Evolutionary conservation across 2,329 filamentous ascomycete species (phyloP).

Genomic region (Hypoxylon rubiginosum): DNA sequence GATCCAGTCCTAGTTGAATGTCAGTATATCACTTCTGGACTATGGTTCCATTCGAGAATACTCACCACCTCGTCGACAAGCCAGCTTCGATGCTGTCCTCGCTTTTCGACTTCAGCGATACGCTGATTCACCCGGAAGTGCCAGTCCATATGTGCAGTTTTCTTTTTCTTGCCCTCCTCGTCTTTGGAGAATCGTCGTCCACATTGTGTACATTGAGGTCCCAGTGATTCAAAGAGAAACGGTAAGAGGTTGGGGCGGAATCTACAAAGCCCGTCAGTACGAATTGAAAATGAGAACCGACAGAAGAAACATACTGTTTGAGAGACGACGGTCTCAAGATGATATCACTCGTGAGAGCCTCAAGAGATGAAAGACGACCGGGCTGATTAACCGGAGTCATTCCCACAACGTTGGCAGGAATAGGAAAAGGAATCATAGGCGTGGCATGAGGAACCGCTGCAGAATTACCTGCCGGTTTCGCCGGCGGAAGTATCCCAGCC

Average conservation of each 20-base stretch:
- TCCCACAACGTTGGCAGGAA: constrained; percentile 56
- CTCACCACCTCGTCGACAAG: constrained; percentile 89
- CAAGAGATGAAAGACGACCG: constrained; percentile 50
- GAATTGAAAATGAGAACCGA: constrained; percentile 21
- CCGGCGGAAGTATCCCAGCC: constrained; percentile 72
- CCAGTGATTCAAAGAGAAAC: constrained; percentile 82
- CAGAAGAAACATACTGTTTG: constrained; percentile 73
- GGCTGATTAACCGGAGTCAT: constrained; percentile 47
- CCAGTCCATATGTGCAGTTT: constrained; percentile 96
- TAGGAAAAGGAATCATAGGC: constrained; percentile 49
- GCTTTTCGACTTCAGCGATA: constrained; percentile 86
- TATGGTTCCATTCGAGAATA: constrained; percentile 17
- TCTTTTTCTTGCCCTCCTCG: constrained; percentile 83
- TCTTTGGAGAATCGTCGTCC: constrained; percentile 86
- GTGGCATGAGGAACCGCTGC: constrained; percentile 57
- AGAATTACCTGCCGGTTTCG: constrained; percentile 46
- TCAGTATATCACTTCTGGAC: constrained; percentile 45
- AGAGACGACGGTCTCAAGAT: constrained; percentile 76
- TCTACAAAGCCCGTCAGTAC: constrained; percentile 57
- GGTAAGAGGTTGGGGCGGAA: constrained; percentile 81
- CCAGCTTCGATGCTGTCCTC: constrained; percentile 93
- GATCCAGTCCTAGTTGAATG: constrained; percentile 81
- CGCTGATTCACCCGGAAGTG: constrained; percentile 95
- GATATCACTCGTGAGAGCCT: constrained; percentile 61
- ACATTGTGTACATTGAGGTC: constrained; percentile 91